Base-by-base conservation (phyloP, 2,329 filamentous ascomycete genomes). In the Mollisia scopiformis region DNA sequence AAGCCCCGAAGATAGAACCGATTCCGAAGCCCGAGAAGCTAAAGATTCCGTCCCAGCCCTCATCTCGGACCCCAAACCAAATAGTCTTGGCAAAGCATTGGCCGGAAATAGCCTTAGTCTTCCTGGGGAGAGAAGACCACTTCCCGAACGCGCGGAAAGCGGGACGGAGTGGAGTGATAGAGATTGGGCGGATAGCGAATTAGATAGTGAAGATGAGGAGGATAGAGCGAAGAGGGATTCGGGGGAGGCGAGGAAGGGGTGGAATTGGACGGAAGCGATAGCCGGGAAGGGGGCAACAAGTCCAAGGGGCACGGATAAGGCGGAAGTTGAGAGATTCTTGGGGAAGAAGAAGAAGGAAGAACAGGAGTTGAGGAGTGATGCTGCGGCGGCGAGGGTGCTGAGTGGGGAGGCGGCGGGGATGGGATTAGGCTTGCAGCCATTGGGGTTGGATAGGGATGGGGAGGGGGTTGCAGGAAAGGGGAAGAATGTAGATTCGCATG, bases 121-220 rank as follows among this genome's bases (percentile, higher is more conserved):
- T 23, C 50, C 55, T 21, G 11, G 54, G 6, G 41, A 55, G 3
- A 52, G 33, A 47, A 52, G 50, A 35, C 53, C 49, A 19, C 51
- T 50, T n/a, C n/a, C 46, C 39, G 56, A 62, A 50, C 68, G 72
- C 27, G 68, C 70, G 50, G 87, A 89, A 67, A 88, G 62, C 28
- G 58, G 62, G 3, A 55, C 84, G 2, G 78, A 80, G 3, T 91
- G 88, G 88, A 89, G 85, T 71, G 88, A 90, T 52, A 78, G 82
- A 11, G 86, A 89, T 71, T 88, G 86, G 77, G 78, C 78, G 10
- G 85, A 88, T 65, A 85, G 76, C 31, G 80, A 76, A 27, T 76
- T 80, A 51, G 79, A 82, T 58, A 78, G 76, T 52, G 77, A 79
- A 54, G 74, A 77, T 59, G 77, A 80, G 49, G 76, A 76, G 39